A percentile compares a stretch with the other conserved stretches of the same genome.
These are phyloP conservation scores for Solanum verrucosum DNA, from an alignment of 257 asterid genomes.

Conservation along the genomic window DNA sequence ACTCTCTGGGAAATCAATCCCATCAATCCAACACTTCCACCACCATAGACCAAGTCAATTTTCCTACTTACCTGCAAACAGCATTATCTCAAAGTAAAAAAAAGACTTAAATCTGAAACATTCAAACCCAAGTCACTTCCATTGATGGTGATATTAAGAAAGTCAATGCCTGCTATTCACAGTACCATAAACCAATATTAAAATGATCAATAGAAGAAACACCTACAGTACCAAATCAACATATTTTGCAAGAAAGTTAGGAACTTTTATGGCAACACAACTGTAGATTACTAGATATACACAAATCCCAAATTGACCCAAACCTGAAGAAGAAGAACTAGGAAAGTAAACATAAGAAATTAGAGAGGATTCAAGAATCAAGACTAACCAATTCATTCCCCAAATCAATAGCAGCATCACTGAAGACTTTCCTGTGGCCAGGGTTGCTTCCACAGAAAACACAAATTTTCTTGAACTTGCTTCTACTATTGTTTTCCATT, in stretches of 20 bases:
- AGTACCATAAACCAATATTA: not conserved
- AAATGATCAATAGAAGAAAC: not conserved
- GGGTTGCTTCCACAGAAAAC: slow-evolving; percentile 97
- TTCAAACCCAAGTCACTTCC: not conserved
- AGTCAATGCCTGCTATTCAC: not conserved
- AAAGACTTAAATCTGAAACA: not conserved
- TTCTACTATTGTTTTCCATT: slow-evolving; percentile 51
- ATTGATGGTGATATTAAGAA: not conserved
- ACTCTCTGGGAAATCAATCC: slow-evolving; percentile 84
- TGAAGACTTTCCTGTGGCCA: slow-evolving; percentile 83
- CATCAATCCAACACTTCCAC: slow-evolving; percentile 98
- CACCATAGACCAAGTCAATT: slow-evolving; percentile 91
- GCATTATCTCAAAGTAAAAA: not conserved
- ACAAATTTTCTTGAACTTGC: slow-evolving; percentile 82
- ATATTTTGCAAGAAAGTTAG: not conserved
- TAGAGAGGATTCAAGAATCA: not conserved
- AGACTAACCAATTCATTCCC: slow-evolving; percentile 87
- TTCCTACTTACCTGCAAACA: slow-evolving; percentile 72
- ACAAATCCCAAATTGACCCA: not conserved
- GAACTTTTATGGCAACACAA: not conserved
- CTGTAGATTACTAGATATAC: not conserved
- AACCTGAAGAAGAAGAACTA: not conserved
- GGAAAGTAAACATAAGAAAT: not conserved
- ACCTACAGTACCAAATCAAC: not conserved
- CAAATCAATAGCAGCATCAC: slow-evolving; percentile 93